phyloP scores from a whole-genome alignment of 2,329 filamentous ascomycete species.

The Venturia nashicola region DNA sequence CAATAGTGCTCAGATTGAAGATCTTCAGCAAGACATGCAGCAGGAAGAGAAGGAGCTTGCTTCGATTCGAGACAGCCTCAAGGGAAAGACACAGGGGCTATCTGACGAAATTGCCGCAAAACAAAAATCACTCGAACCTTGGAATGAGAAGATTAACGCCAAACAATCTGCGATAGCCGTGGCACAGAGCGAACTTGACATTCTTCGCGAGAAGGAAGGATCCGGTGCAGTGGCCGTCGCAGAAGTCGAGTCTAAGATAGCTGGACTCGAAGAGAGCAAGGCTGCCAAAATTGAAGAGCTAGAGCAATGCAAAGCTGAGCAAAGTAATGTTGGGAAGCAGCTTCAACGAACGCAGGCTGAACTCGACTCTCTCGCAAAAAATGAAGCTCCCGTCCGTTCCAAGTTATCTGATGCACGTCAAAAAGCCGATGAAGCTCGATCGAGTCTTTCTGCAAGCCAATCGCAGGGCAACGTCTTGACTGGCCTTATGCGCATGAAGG shows the following conservation, averaged over 20 bases:
- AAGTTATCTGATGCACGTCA: slow-evolving; percentile 83
- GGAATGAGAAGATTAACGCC: slow-evolving; percentile 93
- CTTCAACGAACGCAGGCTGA: slow-evolving; percentile 59
- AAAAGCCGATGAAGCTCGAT: slow-evolving; percentile 90
- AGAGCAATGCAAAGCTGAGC: slow-evolving; percentile 62
- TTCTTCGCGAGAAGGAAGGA: slow-evolving; percentile 79
- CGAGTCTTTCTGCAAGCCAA: slow-evolving; percentile 78
- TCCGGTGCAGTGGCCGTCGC: slow-evolving; percentile 73
- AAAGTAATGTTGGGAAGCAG: slow-evolving; percentile 61
- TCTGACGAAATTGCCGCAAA: slow-evolving; percentile 86
- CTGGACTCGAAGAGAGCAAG: slow-evolving; percentile 58
- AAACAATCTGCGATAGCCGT: slow-evolving; percentile 91
- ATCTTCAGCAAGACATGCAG: slow-evolving; percentile 65
- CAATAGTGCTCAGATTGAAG: slow-evolving; percentile 59
- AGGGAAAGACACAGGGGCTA: slow-evolving; percentile 89
- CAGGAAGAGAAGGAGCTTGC: slow-evolving; percentile 71
- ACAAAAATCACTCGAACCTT: slow-evolving; percentile 89
- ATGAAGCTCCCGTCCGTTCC: slow-evolving; percentile 70
- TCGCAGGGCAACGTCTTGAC: slow-evolving; percentile 87
- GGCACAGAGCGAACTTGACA: slow-evolving; percentile 86
- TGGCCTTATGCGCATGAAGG: slow-evolving; percentile 85
- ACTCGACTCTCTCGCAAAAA: slow-evolving; percentile 56
- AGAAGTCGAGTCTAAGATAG: slow-evolving; percentile 71
- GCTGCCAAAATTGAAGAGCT: slow-evolving; percentile 61
- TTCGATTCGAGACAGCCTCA: slow-evolving; percentile 73